Evolutionary conservation across 768 basidiomycete species (phyloP).

Genomic region (Neoboletus brunneissimus): DNA sequence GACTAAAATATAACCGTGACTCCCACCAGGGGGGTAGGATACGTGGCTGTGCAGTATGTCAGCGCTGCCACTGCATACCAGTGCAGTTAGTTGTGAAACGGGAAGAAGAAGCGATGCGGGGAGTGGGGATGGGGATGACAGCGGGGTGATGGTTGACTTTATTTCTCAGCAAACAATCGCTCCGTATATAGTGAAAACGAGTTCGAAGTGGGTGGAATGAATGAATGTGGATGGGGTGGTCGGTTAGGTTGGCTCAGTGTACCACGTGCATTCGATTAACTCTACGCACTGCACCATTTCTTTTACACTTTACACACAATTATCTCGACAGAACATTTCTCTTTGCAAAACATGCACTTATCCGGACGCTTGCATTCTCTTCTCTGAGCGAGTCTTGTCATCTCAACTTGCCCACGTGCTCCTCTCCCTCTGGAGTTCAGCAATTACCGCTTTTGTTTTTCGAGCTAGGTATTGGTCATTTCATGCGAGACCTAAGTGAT

Average conservation of each 20-base stretch:
- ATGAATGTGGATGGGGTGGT: conserved; percentile 13
- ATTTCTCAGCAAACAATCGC: conserved; percentile 25
- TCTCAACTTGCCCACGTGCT: no score
- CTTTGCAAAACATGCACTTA: background rate
- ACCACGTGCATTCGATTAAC: no score
- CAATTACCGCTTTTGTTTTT: no score
- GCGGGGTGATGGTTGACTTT: conserved; percentile 25
- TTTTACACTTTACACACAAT: no score
- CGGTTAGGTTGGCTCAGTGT: conserved; percentile 17
- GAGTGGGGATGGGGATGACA: conserved; percentile 12
- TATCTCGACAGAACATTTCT: no score
- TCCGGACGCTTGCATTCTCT: background rate
- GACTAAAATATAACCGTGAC: background rate
- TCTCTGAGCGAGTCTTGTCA: no score
- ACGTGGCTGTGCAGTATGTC: no score
- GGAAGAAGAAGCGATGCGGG: conserved; percentile 10
- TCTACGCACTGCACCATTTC: no score
- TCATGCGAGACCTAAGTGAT: background rate
- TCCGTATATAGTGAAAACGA: conserved; percentile 14
- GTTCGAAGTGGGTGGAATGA: conserved; percentile 17
- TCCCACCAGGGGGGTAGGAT: no score
- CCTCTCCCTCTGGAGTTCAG: no score
- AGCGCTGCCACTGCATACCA: conserved; percentile 10
- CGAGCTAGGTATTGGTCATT: no score
- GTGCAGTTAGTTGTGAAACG: conserved; percentile 8